A percentile compares a stretch with the other conserved stretches of the same genome.
These are phyloP conservation scores for Trichomonas vaginalis DNA, from an alignment of 208 protist species.

Conservation along the genomic window DNA sequence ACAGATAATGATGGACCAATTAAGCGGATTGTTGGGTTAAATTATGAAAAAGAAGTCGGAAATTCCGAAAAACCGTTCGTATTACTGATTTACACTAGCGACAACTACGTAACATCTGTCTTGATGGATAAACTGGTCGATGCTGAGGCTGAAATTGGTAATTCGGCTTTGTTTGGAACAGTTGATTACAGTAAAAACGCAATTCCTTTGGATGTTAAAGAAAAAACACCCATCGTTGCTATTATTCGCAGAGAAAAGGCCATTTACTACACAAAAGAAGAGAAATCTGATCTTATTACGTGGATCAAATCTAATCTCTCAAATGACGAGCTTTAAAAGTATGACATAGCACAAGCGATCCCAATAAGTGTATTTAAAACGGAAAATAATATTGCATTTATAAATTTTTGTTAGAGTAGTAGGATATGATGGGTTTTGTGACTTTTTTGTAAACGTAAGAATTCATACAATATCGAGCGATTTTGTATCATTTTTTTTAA, in stretches of 20 bases:
- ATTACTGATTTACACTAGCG: neutral
- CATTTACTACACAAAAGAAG: neutral
- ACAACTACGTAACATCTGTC: neutral
- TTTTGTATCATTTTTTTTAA: too few species aligned
- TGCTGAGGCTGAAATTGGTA: neutral
- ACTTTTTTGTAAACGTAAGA: too few species aligned
- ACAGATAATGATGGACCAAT: neutral
- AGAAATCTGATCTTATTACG: neutral
- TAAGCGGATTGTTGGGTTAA: neutral
- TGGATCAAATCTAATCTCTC: neutral
- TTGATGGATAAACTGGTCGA: neutral
- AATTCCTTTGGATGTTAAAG: neutral
- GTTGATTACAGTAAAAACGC: neutral
- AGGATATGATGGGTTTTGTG: too few species aligned
- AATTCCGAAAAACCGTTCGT: neutral
- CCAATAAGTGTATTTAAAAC: too few species aligned
- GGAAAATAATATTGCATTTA: too few species aligned
- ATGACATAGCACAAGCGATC: too few species aligned
- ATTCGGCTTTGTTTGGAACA: neutral
- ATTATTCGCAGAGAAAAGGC: neutral
- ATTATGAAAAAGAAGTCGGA: neutral
- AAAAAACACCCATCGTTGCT: neutral
- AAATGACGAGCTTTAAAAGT: neutral
- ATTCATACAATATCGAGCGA: too few species aligned
- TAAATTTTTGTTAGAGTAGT: too few species aligned